Conservation (phyloP, 768 basidiomycete genomes). For the Pholiota conissans region DNA sequence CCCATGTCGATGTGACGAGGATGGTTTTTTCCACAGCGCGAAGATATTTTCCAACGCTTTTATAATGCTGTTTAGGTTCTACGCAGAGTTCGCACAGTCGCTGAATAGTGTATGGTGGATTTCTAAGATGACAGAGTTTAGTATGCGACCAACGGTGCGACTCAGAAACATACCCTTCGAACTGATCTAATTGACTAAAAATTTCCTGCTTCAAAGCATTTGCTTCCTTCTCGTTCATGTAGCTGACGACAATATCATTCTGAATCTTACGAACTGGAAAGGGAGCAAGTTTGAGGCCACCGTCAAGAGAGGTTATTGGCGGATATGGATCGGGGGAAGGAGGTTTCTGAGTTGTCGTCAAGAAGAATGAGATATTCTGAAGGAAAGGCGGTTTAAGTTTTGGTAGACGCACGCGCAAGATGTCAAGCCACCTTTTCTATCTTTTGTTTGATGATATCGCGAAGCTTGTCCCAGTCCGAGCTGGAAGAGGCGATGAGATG, state of each 20-base stretch:
- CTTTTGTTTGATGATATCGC: constrained; percentile 73
- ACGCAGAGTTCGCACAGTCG: constrained; percentile 82
- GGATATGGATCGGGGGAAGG: constrained; percentile 40
- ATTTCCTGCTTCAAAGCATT: constrained; percentile 54
- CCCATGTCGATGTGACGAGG: constrained; percentile 80
- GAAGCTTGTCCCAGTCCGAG: constrained; percentile 68
- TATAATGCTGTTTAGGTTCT: constrained; percentile 70
- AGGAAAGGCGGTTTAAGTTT: constrained; percentile 9
- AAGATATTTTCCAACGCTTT: constrained; percentile 80
- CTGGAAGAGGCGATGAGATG: constrained; percentile 32
- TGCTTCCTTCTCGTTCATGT: constrained; percentile 64
- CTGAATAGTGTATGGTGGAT: constrained; percentile 87
- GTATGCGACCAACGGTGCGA: not conserved
- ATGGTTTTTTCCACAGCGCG: constrained; percentile 82
- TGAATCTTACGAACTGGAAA: constrained; percentile 62
- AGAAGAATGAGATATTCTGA: constrained; percentile 54
- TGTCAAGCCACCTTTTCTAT: constrained; percentile 55
- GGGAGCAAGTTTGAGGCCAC: constrained; percentile 70
- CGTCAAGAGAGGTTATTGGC: constrained; percentile 44
- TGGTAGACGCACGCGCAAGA: constrained; percentile 13
- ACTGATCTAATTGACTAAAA: constrained; percentile 66
- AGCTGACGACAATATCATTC: constrained; percentile 54
- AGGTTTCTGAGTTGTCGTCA: constrained; percentile 37
- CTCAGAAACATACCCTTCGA: constrained; percentile 60
- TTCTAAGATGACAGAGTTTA: constrained; percentile 25